These are phyloP conservation scores for Boletales sp. DNA, from an alignment of 768 basidiomycete species.

Conservation along the genomic window DNA sequence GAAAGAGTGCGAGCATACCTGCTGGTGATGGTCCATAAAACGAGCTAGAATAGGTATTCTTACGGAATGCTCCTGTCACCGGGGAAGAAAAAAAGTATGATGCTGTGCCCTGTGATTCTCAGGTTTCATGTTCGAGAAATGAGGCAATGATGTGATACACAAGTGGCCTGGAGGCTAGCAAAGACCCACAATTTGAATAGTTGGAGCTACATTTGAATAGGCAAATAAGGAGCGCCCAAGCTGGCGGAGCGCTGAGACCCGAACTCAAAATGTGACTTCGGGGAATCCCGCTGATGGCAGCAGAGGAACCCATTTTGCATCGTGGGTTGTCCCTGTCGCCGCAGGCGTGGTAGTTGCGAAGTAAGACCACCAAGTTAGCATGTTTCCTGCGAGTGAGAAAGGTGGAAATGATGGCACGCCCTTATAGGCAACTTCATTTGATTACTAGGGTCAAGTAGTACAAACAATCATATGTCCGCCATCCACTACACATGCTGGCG, in stretches of 20 bases:
- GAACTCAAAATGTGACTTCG: not conserved
- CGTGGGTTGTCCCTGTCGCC: too few relatives aligned
- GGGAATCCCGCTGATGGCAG: not conserved
- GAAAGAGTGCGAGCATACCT: not conserved
- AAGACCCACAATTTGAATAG: too few relatives aligned
- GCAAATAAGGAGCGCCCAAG: too few relatives aligned
- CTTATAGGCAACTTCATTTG: not conserved
- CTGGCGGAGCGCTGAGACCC: not conserved
- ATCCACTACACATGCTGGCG: not conserved
- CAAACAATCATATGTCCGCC: constrained; percentile 1
- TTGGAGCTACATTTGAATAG: too few relatives aligned
- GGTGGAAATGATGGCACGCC: constrained; percentile 6
- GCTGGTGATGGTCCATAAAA: not conserved
- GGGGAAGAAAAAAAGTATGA: constrained; percentile 17
- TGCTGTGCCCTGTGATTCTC: constrained; percentile 15
- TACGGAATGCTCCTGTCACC: constrained; percentile 19
- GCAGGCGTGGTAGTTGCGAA: not conserved
- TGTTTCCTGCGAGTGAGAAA: not conserved
- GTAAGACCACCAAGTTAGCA: constrained; percentile 2
- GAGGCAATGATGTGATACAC: not conserved
- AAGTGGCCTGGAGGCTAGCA: too few relatives aligned
- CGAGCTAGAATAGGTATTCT: constrained; percentile 7
- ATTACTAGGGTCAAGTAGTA: not conserved
- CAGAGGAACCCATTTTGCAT: not conserved
- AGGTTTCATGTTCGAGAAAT: constrained; percentile 9